phyloP scores from a whole-genome alignment of 345 rosid species.

The Aquilaria sinensis region DNA sequence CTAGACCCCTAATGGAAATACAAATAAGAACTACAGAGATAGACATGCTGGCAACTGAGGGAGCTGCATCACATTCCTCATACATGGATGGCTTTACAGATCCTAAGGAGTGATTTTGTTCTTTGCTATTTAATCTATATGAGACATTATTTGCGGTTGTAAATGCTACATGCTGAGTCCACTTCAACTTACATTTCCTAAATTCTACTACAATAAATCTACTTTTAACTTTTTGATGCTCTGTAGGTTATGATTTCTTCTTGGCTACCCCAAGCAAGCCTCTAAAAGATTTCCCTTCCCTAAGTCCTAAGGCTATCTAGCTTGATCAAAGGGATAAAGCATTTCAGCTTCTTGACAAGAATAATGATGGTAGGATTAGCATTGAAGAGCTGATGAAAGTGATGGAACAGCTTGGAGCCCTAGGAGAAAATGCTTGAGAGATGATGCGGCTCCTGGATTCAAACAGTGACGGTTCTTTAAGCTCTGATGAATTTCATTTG shows the following conservation, averaged over 20 bases:
- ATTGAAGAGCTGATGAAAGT: conserved; percentile 91
- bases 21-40: conserved; percentile 81
- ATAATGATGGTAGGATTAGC: conserved; percentile 94
- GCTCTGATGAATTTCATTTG: conserved; percentile 76
- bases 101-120: conserved; percentile 50
- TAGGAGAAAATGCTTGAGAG: conserved; percentile 83
- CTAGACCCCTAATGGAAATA: conserved; percentile 82
- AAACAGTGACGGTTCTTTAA: conserved; percentile 88
- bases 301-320: conserved; percentile 38
- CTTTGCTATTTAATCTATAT: conserved; percentile 5
- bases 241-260: too few species aligned
- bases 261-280: too few species aligned
- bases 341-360: conserved; percentile 76
- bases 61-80: conserved; percentile 84
- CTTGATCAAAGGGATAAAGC: conserved; percentile 53
- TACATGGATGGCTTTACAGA: conserved; percentile 85
- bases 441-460: conserved; percentile 96
- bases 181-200: too few species aligned
- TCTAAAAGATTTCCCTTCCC: conserved; percentile 66
- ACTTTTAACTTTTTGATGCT: background rate
- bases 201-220: background rate
- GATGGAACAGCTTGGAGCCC: conserved; percentile 97
- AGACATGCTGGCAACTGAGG: conserved; percentile 77
- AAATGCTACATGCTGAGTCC: too few species aligned
- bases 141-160: background rate